A percentile compares a stretch with the other conserved stretches of the same genome.
Evolutionary conservation across 1,284 basidiomycete genomes (phyloP).

Genomic region (Cryptococcus hybrid): DNA sequence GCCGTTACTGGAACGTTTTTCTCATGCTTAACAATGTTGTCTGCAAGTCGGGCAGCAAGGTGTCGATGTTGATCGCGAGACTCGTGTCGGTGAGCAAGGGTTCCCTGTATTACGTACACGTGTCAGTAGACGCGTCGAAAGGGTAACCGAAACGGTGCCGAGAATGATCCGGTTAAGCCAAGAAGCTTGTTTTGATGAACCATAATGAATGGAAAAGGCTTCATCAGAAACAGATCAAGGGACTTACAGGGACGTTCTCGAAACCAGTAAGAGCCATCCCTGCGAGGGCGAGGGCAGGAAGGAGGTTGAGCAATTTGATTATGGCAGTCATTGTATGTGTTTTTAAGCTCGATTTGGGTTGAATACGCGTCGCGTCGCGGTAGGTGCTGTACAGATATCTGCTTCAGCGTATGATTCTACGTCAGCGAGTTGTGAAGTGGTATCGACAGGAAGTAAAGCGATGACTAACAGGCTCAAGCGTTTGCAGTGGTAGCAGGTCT

Average conservation of each 20-base stretch:
- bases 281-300: constrained; percentile 30
- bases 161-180: background rate
- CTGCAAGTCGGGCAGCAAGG: constrained; percentile 15
- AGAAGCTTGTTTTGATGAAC: background rate
- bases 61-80: constrained; percentile 10
- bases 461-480: too few species aligned
- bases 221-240: background rate
- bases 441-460: too few species aligned
- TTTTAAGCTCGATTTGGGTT: background rate
- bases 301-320: constrained; percentile 19
- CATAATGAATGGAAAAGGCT: background rate
- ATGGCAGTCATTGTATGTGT: constrained; percentile 10
- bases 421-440: too few species aligned
- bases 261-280: constrained; percentile 27
- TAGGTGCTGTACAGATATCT: too few species aligned
- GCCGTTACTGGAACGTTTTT: background rate
- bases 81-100: constrained; percentile 2
- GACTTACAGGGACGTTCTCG: constrained; percentile 30
- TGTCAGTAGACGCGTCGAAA: background rate
- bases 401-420: too few species aligned
- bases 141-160: background rate
- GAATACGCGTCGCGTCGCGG: background rate
- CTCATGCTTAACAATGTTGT: constrained; percentile 2
- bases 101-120: background rate
- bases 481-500: background rate